Conservation (phyloP, 148 eudicot species). For the Persicaria tinctoria region DNA sequence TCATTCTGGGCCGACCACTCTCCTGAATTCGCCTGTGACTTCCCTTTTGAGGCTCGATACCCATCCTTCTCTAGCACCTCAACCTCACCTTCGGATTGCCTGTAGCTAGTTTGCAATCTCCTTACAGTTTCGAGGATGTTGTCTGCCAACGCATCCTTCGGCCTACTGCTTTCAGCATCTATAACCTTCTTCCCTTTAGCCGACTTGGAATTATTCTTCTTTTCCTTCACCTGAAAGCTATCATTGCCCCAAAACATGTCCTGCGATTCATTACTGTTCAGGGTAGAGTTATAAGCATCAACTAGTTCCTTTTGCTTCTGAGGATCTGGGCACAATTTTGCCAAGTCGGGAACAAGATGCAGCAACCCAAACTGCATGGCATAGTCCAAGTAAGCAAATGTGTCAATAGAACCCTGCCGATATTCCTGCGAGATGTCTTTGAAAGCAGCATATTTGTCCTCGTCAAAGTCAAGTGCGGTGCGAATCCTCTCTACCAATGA, state of each 20-base stretch:
- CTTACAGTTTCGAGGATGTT: slow-evolving; percentile 50
- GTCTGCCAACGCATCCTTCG: slow-evolving; percentile 54
- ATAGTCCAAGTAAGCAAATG: slow-evolving; percentile 52
- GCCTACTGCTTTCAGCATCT: slow-evolving; percentile 24
- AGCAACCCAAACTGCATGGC: slow-evolving; percentile 77
- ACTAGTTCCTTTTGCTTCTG: slow-evolving; percentile 66
- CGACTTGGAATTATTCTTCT: slow-evolving; percentile 35
- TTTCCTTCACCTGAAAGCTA: slow-evolving; percentile 20
- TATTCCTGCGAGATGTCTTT: slow-evolving; percentile 74
- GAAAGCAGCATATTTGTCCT: slow-evolving; percentile 61
- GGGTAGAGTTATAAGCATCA: slow-evolving; percentile 46
- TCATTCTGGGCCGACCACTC: slow-evolving; percentile 12
- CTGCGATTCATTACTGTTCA: slow-evolving; percentile 21
- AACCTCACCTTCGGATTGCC: slow-evolving; percentile 53
- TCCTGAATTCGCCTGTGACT: slow-evolving; percentile 23
- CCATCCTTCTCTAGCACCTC: slow-evolving; percentile 82
- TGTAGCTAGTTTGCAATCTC: slow-evolving; percentile 60
- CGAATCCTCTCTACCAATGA: slow-evolving; percentile 85
- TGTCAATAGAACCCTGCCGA: slow-evolving; percentile 67
- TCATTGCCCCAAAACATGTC: slow-evolving; percentile 38
- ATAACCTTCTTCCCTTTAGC: slow-evolving; percentile 54
- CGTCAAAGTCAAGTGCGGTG: slow-evolving; percentile 58
- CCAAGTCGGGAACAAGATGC: slow-evolving; percentile 83
- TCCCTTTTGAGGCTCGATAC: slow-evolving; percentile 56
- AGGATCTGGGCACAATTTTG: slow-evolving; percentile 70